A percentile compares a stretch with the other conserved stretches of the same genome.
Conservation (phyloP, 169 alveolate species). For the Plasmodium blacklocki region DNA sequence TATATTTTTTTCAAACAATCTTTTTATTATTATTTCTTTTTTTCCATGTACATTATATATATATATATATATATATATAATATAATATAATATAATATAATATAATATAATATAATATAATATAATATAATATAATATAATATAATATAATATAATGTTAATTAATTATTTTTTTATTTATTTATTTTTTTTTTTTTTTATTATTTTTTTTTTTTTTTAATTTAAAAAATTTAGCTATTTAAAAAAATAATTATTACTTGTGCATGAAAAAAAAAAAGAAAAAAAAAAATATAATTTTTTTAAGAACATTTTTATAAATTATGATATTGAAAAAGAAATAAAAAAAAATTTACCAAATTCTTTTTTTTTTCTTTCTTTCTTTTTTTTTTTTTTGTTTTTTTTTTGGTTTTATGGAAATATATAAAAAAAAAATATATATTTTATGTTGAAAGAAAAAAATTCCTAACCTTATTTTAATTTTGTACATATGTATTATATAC, state of each 20-base stretch:
- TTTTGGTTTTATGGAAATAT: not conserved
- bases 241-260: constrained; percentile 36
- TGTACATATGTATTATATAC: no score
- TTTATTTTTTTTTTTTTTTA: constrained; percentile 13
- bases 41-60: no score
- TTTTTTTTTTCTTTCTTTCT: not conserved
- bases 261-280: constrained; percentile 21
- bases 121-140: no score
- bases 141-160: no score
- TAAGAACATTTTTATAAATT: not conserved
- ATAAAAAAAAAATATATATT: constrained; percentile 4
- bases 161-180: not conserved
- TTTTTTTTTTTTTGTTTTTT: not conserved
- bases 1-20: no score
- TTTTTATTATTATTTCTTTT: no score
- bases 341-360: not conserved
- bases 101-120: no score
- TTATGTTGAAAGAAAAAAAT: not conserved
- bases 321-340: constrained; percentile 3
- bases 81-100: no score
- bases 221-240: constrained; percentile 46
- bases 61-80: no score
- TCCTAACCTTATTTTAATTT: no score
- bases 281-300: constrained; percentile 8
- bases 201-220: constrained; percentile 45